Percentiles rank a stretch among this genome's conserved stretches.
phyloP scores from a whole-genome alignment of 768 basidiomycete species.

The Podaxis pistillaris region DNA sequence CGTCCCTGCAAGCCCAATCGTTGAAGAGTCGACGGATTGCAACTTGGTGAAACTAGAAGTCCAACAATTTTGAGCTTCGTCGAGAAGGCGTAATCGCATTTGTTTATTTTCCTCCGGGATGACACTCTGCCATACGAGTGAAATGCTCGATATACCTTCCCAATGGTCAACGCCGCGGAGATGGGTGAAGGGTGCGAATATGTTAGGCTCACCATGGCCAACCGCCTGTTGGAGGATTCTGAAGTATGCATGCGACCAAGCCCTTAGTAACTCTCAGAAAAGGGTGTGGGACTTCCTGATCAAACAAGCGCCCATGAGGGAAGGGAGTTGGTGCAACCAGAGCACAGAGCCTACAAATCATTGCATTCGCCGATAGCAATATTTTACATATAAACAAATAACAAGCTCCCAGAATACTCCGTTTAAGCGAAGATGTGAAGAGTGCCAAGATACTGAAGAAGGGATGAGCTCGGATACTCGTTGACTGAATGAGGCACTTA shows the following conservation, averaged over 20 bases:
- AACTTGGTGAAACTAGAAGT: neutral
- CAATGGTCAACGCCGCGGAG: neutral
- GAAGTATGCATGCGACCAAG: neutral
- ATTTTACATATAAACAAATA: constrained; percentile 11
- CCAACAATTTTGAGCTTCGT: neutral
- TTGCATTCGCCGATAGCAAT: constrained; percentile 9
- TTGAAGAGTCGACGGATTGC: neutral
- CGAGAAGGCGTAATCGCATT: neutral
- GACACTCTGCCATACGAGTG: neutral
- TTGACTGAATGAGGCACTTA: neutral
- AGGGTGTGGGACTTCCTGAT: no score
- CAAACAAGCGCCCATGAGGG: no score
- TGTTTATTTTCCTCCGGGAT: neutral
- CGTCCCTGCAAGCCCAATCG: neutral
- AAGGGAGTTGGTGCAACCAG: no score
- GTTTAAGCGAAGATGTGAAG: constrained; percentile 27
- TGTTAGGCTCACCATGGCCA: neutral
- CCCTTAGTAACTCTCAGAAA: no score
- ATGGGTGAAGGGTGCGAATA: no score
- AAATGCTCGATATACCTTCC: neutral
- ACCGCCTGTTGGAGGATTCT: neutral
- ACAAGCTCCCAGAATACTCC: neutral
- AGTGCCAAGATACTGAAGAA: constrained; percentile 25
- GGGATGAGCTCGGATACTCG: neutral
- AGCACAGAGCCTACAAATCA: neutral